Conservation (phyloP, 257 asterid genomes). For the Vinca minor region DNA sequence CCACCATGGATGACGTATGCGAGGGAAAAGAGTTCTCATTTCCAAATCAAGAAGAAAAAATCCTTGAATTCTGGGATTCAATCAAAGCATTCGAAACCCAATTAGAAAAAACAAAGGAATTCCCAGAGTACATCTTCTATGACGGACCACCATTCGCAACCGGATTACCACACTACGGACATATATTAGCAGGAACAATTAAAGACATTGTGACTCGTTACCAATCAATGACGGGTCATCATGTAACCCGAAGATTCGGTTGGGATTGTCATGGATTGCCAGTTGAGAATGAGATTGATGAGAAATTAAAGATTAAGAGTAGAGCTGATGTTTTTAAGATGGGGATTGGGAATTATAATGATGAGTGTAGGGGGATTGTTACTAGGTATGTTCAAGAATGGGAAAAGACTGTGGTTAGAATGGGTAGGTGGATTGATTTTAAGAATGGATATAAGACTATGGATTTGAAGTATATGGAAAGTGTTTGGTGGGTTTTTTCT, state of each 20-base stretch:
- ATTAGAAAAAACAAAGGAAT: conserved; percentile 47
- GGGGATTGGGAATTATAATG: conserved; percentile 86
- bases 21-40: conserved; percentile 92
- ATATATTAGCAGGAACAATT: conserved; percentile 88
- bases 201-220: conserved; percentile 90
- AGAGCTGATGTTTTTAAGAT: conserved; percentile 61
- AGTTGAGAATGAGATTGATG: conserved; percentile 88
- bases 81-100: conserved; percentile 80
- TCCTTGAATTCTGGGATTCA: conserved; percentile 65
- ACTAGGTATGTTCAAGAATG: conserved; percentile 84
- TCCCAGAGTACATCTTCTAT: conserved; percentile 81
- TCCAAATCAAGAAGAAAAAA: conserved; percentile 61
- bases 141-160: conserved; percentile 99
- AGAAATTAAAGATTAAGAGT: conserved; percentile 48
- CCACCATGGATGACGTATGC: conserved; percentile 86
- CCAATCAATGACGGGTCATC: conserved; percentile 91
- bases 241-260: conserved; percentile 88
- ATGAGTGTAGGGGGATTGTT: conserved; percentile 79
- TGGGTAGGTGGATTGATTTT: conserved; percentile 98
- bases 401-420: conserved; percentile 85
- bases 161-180: conserved; percentile 96
- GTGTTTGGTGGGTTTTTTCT: conserved; percentile 94
- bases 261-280: conserved; percentile 99
- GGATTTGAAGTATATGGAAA: conserved; percentile 92
- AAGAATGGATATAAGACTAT: conserved; percentile 80